Percentiles rank a stretch among this genome's conserved stretches.
Evolutionary conservation across 2,329 filamentous ascomycete genomes (phyloP).

Genomic region (Orbilia ellipsospora): DNA sequence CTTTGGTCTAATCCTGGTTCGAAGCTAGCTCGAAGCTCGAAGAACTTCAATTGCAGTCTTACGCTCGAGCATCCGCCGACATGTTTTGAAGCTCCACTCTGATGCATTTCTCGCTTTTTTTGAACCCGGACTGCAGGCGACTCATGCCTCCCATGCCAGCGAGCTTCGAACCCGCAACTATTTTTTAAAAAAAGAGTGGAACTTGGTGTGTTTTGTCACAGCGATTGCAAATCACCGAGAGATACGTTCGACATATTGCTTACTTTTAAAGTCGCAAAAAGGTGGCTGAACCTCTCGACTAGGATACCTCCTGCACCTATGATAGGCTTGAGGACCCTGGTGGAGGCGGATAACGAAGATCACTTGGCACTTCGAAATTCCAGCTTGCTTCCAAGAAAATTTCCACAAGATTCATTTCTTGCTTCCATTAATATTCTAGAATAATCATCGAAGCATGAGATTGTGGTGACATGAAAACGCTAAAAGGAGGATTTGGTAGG

Average conservation of each 20-base stretch:
- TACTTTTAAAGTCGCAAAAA: conserved; percentile 23
- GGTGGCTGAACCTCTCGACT: conserved; percentile 48
- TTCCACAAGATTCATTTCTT: conserved; percentile 24
- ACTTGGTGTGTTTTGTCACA: conserved; percentile 44
- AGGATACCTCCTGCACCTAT: conserved; percentile 48
- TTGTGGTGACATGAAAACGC: conserved; percentile 27
- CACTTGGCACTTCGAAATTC: conserved; percentile 27
- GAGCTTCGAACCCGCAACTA: conserved; percentile 31
- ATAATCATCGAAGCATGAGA: conserved; percentile 47
- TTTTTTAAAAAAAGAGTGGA: conserved; percentile 42
- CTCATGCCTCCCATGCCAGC: conserved; percentile 35
- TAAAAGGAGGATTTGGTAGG: conserved; percentile 7
- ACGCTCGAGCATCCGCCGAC: conserved; percentile 12
- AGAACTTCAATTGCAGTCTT: conserved; percentile 19
- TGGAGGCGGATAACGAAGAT: conserved; percentile 54
- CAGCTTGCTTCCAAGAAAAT: conserved; percentile 44
- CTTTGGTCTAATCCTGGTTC: conserved; percentile 34
- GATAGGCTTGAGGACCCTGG: conserved; percentile 42
- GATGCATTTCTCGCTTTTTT: conserved; percentile 49
- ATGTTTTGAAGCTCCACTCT: conserved; percentile 34
- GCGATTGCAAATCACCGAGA: conserved; percentile 53
- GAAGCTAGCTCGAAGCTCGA: conserved; percentile 28
- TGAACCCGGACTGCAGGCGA: conserved; percentile 39
- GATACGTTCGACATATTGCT: conserved; percentile 30
- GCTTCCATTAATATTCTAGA: conserved; percentile 54